Base-by-base conservation (phyloP, 352 stramenopile genomes). In the Phytophthora hybrid region DNA sequence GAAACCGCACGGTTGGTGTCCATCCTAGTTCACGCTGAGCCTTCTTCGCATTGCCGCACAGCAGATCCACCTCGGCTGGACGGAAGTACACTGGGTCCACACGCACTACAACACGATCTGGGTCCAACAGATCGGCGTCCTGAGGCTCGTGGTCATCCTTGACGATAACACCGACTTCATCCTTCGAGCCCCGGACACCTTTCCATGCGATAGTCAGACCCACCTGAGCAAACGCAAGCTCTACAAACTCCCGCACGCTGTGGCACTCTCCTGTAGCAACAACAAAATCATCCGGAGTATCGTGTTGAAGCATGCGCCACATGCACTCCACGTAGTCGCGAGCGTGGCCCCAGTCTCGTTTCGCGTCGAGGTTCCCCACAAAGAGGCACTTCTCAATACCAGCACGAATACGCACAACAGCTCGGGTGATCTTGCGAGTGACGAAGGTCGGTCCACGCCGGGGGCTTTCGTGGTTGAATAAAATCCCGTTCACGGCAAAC, bases 401-500 rank as follows among this genome's bases (percentile, higher is more conserved):
- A 23, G 88, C 78, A 56, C 92, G 81, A 80, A 99, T 99, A 37
- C 93, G 87, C 10, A 97, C 97, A 18, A 99, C 97, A 3, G 91
- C 96, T 31, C 93, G 90, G 8, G 97, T 99, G 80, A 99, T 99
- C 87, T 99, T 99, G 71, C 98, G 93, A 3, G 98, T 99, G 29
- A 99, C 97, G 73, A 99, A 99, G 1, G 97, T 99, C 31, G 94
- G 95, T 34, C 98, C 98, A 62, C 98, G 95, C 56, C 98, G 94
- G 44, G 98, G 98, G 67, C 95, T 99, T 80, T 99, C 98, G 82
- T 99, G 98, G 88, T 99, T 99, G 90, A 99, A 99, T 19, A 99
- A 78, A 75, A 99, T 99, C 58, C 98, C 98, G 69, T 99, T 99
- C 51, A 96, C 97, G 13, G 98, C 87, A 70, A 91, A 97, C 88